Conservation (phyloP, 148 eudicot species). For the Rhododendron williamsianum region DNA sequence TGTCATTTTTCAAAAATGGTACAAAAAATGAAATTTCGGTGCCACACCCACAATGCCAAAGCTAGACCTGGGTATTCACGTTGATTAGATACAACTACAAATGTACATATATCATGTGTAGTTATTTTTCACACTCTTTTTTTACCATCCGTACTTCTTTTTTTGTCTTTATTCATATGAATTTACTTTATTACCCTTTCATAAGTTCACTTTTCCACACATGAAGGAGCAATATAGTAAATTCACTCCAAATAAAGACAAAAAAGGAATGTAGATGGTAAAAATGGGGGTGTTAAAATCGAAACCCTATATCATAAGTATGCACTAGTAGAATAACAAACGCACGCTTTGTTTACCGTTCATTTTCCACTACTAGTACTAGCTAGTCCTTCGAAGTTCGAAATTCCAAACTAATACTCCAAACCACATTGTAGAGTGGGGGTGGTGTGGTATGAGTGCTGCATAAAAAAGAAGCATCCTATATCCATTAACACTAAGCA, state of each 20-base stretch:
- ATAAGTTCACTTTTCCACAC: too few species aligned
- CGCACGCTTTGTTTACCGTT: not conserved
- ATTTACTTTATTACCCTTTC: not conserved
- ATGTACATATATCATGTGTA: not conserved
- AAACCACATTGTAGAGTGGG: not conserved
- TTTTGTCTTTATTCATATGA: too few species aligned
- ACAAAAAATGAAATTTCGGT: not conserved
- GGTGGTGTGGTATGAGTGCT: not conserved
- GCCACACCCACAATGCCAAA: not conserved
- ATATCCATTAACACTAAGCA: constrained; percentile 15
- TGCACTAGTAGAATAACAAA: not conserved
- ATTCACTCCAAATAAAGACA: not conserved
- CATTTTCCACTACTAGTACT: not conserved
- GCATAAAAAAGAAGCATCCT: not conserved
- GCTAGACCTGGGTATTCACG: not conserved
- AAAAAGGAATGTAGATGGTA: too few species aligned
- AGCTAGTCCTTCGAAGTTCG: not conserved
- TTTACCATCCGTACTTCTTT: not conserved
- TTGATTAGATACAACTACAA: not conserved
- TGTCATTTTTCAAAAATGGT: not conserved
- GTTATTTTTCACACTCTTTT: not conserved
- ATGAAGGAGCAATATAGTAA: too few species aligned
- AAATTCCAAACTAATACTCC: constrained; percentile 8
- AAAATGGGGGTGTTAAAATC: not conserved
- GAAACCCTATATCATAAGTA: not conserved